A percentile compares a stretch with the other conserved stretches of the same genome.
phyloP scores from a whole-genome alignment of 2,329 filamentous ascomycete genomes.

The Didymellaceae sp. region DNA sequence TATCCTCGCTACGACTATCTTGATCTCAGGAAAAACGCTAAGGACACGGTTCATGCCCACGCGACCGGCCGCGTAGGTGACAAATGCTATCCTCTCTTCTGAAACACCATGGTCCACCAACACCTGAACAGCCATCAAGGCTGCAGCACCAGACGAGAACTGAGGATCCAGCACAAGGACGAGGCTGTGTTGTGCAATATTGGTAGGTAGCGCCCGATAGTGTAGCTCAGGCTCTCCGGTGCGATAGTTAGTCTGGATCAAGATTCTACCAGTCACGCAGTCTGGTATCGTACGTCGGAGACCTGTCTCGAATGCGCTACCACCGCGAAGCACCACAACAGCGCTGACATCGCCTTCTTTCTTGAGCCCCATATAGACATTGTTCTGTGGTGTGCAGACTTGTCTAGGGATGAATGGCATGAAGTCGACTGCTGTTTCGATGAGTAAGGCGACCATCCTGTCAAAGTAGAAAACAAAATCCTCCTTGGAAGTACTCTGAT shows the following conservation, averaged over 20 bases:
- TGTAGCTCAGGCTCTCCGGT: slow-evolving; percentile 88
- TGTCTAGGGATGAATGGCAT: slow-evolving; percentile 70
- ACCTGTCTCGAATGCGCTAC: slow-evolving; percentile 85
- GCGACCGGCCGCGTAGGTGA: slow-evolving; percentile 88
- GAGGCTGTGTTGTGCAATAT: slow-evolving; percentile 76
- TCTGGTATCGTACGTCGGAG: slow-evolving; percentile 91
- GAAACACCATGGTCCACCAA: slow-evolving; percentile 90
- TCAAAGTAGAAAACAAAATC: slow-evolving; percentile 99
- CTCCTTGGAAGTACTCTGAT: slow-evolving; percentile 78
- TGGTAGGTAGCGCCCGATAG: slow-evolving; percentile 76
- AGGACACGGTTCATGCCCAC: slow-evolving; percentile 84
- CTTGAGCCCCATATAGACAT: slow-evolving; percentile 73
- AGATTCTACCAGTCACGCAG: slow-evolving; percentile 83
- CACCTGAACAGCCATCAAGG: slow-evolving; percentile 95
- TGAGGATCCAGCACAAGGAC: slow-evolving; percentile 91
- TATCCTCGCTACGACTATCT: slow-evolving; percentile 83
- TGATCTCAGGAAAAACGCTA: slow-evolving; percentile 86
- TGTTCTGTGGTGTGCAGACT: slow-evolving; percentile 74
- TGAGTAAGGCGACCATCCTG: slow-evolving; percentile 79
- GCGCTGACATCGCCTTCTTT: slow-evolving; percentile 71
- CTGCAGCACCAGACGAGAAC: slow-evolving; percentile 87
- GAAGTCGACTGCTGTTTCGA: slow-evolving; percentile 66
- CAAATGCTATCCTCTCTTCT: slow-evolving; percentile 85
- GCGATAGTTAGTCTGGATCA: slow-evolving; percentile 81
- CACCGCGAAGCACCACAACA: slow-evolving; percentile 86